Conservation (phyloP, 1,284 basidiomycete genomes). For the Naganishia sp. region DNA sequence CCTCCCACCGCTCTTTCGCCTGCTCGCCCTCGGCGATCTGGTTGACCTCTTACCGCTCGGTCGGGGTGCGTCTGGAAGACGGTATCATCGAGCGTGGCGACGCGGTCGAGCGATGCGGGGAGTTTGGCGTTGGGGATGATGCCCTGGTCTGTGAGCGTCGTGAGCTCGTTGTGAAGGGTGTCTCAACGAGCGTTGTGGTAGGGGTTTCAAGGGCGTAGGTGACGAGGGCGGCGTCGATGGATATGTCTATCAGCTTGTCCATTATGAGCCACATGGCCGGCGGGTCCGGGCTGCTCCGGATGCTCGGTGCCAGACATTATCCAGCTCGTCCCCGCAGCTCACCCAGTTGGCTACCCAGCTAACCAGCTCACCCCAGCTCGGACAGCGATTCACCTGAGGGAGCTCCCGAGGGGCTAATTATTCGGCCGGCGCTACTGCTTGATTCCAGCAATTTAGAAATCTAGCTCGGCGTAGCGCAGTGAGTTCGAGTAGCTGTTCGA, state of each 20-base stretch:
- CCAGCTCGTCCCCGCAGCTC: no score
- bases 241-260: no score
- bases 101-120: conserved; percentile 84
- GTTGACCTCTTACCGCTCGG: conserved; percentile 69
- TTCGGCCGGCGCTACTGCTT: no score
- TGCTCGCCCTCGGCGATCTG: conserved; percentile 73
- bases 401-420: no score
- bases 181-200: conserved; percentile 61
- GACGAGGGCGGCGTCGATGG: not conserved
- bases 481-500: no score
- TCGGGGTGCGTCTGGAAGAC: conserved; percentile 51
- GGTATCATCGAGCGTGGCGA: conserved; percentile 90
- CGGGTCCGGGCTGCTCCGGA: not conserved
- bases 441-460: no score
- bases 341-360: no score
- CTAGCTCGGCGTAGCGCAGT: no score
- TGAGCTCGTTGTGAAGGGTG: conserved; percentile 75
- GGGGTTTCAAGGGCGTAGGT: conserved; percentile 50
- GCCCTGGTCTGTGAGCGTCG: conserved; percentile 85
- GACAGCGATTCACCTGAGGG: no score
- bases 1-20: conserved; percentile 54
- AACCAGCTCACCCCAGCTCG: no score
- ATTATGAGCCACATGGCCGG: not conserved
- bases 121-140: conserved; percentile 88
- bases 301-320: not conserved